Base-by-base conservation (phyloP, 2,329 filamentous ascomycete species). In the Epichloe amarillans region DNA sequence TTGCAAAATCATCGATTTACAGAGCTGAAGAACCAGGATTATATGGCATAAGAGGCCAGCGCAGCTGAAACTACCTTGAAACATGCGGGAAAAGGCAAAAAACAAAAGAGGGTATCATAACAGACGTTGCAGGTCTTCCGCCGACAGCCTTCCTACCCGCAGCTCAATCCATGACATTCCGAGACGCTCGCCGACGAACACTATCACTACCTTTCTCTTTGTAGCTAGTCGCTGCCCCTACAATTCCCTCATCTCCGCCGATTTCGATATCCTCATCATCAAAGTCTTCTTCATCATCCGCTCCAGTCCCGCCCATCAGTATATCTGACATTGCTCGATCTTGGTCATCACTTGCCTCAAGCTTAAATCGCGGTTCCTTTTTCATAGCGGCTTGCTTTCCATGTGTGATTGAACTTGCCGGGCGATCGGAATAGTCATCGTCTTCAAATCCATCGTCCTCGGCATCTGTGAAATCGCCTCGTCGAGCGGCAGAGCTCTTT, bases 141-240 rank as follows among this genome's bases (percentile, higher is more conserved):
- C 42, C 50, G 43, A 38, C 39, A 46, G 35, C 45, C 46, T 46
- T 15, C 40, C 35, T 37, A 5, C 11, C 26, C 38, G 40, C 33
- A 23, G 50, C 51, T 51, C 53, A 56, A 56, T 39, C 60, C 42
- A 54, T 36, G 5, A 35, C 49, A 15, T 54, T 57, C 7, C 61
- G 62, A 11, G 63, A 66, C 23, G 53, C 50, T 46, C 67, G 59
- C 40, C 61, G 61, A 40, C 67, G 64, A 19, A 68, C 53, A 23
- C 57, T 62, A 11, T 57, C 57, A 14, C 58, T 56, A 2, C 65
- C 64, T 37, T 62, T 66, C 40, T 72, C 70, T 53, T 69, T 71
- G 53, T 68, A 74, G 54, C 77, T 79, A 26, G 78, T 82, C 3
- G 78, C 78, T 51, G 76, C 61, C 0, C 76, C 77, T 17, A 70